Percentiles rank a stretch among this genome's conserved stretches.
phyloP scores from a whole-genome alignment of 2,329 filamentous ascomycete species.

The Blastomyces percursus region DNA sequence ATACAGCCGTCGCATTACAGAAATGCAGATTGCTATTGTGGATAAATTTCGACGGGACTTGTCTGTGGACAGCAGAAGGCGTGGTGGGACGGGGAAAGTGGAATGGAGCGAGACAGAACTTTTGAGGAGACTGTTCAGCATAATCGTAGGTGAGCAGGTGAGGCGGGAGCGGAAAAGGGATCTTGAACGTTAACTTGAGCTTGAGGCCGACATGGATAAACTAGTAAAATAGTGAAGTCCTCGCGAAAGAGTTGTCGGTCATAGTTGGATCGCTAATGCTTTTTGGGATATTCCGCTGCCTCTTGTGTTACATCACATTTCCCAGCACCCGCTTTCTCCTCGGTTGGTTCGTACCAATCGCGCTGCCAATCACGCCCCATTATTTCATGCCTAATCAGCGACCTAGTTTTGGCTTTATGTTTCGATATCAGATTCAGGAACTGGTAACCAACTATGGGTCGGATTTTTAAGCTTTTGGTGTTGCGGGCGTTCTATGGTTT shows the following conservation, averaged over 20 bases:
- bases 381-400: background rate
- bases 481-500: background rate
- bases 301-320: background rate
- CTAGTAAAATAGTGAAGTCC: background rate
- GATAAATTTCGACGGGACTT: slow-evolving; percentile 32
- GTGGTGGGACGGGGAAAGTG: slow-evolving; percentile 28
- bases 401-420: background rate
- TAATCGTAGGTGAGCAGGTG: slow-evolving; percentile 39
- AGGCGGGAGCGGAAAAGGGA: slow-evolving; percentile 28
- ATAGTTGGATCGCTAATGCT: background rate
- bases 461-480: background rate
- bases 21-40: slow-evolving; percentile 33
- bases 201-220: background rate
- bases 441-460: background rate
- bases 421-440: background rate
- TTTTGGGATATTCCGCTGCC: background rate
- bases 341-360: background rate
- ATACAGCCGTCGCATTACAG: slow-evolving; percentile 32
- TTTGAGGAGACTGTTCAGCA: slow-evolving; percentile 34
- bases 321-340: background rate
- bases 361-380: too few species aligned
- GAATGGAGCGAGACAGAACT: slow-evolving; percentile 37
- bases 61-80: slow-evolving; percentile 24
- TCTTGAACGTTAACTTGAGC: background rate
- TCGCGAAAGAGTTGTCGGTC: background rate